These are phyloP conservation scores for Ajuga reptans DNA, from an alignment of 305 asterid genomes.

Conservation along the genomic window DNA sequence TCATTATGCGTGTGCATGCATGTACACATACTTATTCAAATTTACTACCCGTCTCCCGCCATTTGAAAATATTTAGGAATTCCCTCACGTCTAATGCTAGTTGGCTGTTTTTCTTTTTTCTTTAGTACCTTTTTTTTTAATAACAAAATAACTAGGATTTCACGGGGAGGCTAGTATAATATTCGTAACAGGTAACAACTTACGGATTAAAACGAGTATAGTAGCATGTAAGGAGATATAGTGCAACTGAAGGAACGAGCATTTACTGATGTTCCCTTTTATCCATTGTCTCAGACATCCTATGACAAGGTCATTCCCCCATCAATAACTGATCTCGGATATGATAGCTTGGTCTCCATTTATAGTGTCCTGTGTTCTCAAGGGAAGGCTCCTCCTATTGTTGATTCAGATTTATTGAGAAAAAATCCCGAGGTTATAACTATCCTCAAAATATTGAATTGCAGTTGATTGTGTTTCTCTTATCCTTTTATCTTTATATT, in stretches of 20 bases:
- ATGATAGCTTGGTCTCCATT: slow-evolving; percentile 49
- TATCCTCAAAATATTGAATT: slow-evolving; percentile 13
- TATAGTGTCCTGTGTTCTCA: slow-evolving; percentile 50
- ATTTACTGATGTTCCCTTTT: slow-evolving; percentile 22
- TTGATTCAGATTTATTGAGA: slow-evolving; percentile 66
- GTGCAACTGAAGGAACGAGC: slow-evolving; percentile 11
- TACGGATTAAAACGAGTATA: neutral
- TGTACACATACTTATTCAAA: neutral
- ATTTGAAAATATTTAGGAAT: neutral
- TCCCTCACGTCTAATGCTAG: neutral
- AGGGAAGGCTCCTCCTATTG: slow-evolving; percentile 61
- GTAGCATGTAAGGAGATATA: neutral
- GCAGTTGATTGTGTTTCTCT: too few species aligned
- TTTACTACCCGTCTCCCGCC: neutral
- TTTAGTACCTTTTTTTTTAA: neutral
- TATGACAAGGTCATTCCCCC: slow-evolving; percentile 66
- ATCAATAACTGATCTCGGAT: slow-evolving; percentile 58
- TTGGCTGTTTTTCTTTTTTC: neutral
- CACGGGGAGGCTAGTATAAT: neutral
- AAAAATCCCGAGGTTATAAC: slow-evolving; percentile 62
- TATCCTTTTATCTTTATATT: slow-evolving; percentile 13
- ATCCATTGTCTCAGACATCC: slow-evolving; percentile 51
- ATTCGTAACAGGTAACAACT: neutral
- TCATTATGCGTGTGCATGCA: neutral
- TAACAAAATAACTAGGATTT: neutral